Evolutionary conservation across 1,284 basidiomycete genomes (phyloP), one percentile per base, ranked within the genome.

Genomic region (Omphalotus olearius): DNA sequence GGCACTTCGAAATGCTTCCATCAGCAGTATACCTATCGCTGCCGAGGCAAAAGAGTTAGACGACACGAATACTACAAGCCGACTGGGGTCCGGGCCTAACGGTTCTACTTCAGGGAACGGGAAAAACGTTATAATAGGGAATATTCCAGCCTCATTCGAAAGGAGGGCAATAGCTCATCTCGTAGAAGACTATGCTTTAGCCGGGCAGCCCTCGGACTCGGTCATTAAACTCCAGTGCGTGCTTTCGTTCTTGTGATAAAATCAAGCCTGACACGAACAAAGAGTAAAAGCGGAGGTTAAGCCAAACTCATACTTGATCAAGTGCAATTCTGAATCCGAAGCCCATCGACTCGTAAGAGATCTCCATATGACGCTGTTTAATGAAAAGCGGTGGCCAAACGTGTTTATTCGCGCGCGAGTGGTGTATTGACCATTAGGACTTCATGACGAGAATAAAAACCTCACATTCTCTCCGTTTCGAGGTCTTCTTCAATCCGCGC

Each of bases 401-500:
- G 53, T 79, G 76, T 59, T 62, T 39, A 62, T 88, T 55, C 74
- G 71, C 48, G 85, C 84, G 35, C 73, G 73, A 58, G 70, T 88
- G 55, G 68, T 89, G 52, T 77, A 78, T 64, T 89, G 69, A 78
- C 35, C 52, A 36, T 30, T 42, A 49, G 28, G 16, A 26, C 2
- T 23, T 39, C 36, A 45, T 13, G 13, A 2, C 30, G 30, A 33
- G 30, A 33, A 33, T 33, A 26, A 35, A 41, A 14, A 45, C 25
- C 30, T 59, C 70, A 87, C 84, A 88, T 87, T 57, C 84, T 74
- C 59, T 83, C 83, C 4, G 74, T 75, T 45, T 87, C 85, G 48
- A 68, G 70, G 57, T 75, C 72, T 28, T 79, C 82, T 20, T 88
- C 87, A 52, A 83, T 62, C 43, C 80, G 77, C 49, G 78, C 68